Evolutionary conservation across 1,139 yeast genomes (phyloP).

Genomic region (Yamadazyma conglobata): DNA sequence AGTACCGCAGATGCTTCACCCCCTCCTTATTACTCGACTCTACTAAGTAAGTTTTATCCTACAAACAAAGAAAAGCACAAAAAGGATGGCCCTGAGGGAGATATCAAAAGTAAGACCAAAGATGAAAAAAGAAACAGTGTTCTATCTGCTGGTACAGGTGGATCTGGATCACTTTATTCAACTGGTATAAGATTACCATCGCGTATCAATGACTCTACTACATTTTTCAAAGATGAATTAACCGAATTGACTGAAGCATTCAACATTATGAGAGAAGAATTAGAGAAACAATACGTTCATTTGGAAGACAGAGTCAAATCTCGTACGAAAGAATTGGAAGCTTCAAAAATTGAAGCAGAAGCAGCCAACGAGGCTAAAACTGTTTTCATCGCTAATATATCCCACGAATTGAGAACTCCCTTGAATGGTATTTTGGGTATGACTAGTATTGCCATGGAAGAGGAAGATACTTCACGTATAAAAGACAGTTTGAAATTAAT

Average conservation of each 20-base stretch:
- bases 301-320: conserved; percentile 87
- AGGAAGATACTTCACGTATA: conserved; percentile 61
- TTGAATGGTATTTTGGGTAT: conserved; percentile 93
- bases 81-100: conserved; percentile 1
- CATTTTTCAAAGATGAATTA: conserved; percentile 76
- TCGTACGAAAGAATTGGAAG: conserved; percentile 84
- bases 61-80: conserved; percentile 2
- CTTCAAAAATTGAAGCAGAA: conserved; percentile 86
- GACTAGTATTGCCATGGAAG: conserved; percentile 92
- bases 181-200: conserved; percentile 45
- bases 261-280: conserved; percentile 85
- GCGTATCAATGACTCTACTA: conserved; percentile 52
- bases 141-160: conserved; percentile 28
- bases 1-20: conserved; percentile 13
- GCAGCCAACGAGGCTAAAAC: conserved; percentile 94
- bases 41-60: conserved; percentile 13
- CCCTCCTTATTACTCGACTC: conserved; percentile 17
- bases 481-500: conserved; percentile 69
- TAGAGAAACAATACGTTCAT: conserved; percentile 77
- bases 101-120: conserved; percentile 4
- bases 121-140: conserved; percentile 23
- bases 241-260: conserved; percentile 86
- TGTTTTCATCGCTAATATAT: conserved; percentile 90
- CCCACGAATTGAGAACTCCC: conserved; percentile 94
- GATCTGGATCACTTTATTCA: conserved; percentile 28